These are phyloP conservation scores for Arthrobotrys megalospora DNA, from an alignment of 2,329 filamentous ascomycete genomes.

Conservation along the genomic window DNA sequence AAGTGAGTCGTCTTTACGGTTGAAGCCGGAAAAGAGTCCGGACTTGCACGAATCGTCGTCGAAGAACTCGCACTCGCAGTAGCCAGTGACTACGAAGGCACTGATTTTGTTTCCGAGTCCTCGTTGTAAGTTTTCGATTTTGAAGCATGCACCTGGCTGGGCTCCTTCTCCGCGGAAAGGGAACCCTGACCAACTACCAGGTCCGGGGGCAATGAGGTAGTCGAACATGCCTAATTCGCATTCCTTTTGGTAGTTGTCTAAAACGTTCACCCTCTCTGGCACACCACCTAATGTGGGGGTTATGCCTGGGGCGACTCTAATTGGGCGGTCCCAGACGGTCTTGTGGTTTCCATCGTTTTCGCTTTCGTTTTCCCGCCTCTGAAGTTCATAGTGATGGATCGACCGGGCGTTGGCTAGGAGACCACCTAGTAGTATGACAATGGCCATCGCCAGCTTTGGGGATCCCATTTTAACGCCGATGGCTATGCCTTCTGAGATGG, in stretches of 20 bases:
- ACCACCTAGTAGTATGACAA: neutral
- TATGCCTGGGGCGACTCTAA: neutral
- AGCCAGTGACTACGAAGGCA: neutral
- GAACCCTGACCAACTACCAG: neutral
- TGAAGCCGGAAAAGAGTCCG: constrained; percentile 35
- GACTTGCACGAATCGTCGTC: neutral
- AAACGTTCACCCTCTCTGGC: neutral
- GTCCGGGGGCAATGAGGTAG: no score
- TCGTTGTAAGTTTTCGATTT: neutral
- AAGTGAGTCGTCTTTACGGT: constrained; percentile 22
- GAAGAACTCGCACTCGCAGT: constrained; percentile 40
- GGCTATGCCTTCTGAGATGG: no score
- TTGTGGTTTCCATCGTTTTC: neutral
- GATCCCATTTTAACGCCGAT: no score
- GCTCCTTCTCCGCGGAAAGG: neutral
- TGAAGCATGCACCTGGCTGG: constrained; percentile 8
- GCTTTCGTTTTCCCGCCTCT: neutral
- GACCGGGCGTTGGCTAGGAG: neutral
- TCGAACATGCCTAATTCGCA: constrained; percentile 10
- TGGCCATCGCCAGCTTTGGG: neutral
- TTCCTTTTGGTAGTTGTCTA: neutral
- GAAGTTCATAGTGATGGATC: neutral
- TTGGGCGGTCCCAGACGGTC: neutral
- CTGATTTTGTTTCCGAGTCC: neutral
- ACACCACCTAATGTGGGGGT: no score